phyloP scores from a whole-genome alignment of 148 eudicot species.

The Dianthus caryophyllus region DNA sequence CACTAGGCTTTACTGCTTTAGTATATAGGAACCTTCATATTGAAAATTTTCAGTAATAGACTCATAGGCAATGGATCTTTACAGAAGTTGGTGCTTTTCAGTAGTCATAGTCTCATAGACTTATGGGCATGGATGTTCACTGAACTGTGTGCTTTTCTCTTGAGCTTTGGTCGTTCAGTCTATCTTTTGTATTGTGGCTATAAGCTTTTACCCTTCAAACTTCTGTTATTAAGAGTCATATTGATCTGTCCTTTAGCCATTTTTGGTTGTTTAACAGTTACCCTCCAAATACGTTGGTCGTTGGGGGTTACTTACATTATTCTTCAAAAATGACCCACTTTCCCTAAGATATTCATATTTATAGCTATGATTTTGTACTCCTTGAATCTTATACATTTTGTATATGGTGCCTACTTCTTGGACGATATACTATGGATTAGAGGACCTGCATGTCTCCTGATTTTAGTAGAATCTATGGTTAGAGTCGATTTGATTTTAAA shows the following conservation, averaged over 20 bases:
- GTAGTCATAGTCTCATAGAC: neutral
- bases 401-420: neutral
- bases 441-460: neutral
- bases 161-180: slow-evolving; percentile 4
- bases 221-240: neutral
- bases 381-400: no score
- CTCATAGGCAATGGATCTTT: neutral
- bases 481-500: neutral
- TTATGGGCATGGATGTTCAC: neutral
- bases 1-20: neutral
- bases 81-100: neutral
- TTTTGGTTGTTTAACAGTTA: neutral
- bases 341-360: no score
- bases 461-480: neutral
- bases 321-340: no score
- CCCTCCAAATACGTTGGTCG: no score
- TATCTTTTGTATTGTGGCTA: neutral
- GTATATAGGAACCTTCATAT: neutral
- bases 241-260: neutral
- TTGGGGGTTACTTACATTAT: no score
- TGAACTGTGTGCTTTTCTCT: neutral
- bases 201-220: neutral
- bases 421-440: neutral
- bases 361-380: no score
- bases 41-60: neutral